These are phyloP conservation scores for Penicillium sumatraense DNA, from an alignment of 2,329 filamentous ascomycete genomes.

Conservation along the genomic window DNA sequence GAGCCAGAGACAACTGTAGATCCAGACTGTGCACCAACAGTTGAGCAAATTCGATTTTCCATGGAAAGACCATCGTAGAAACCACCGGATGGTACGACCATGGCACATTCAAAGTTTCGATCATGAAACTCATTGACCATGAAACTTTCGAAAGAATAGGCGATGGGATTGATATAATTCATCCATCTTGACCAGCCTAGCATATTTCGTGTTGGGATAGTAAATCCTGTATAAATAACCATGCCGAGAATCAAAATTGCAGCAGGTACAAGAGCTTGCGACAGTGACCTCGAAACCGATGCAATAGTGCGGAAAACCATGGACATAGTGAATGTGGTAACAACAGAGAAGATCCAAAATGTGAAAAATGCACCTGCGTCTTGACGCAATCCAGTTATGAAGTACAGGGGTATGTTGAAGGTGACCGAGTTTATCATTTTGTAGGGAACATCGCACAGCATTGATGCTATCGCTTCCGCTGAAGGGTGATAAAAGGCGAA, in stretches of 20 bases:
- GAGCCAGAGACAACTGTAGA: background rate
- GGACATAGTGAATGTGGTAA: constrained; percentile 72
- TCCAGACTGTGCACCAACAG: background rate
- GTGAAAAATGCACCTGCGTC: constrained; percentile 81
- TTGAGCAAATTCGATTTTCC: background rate
- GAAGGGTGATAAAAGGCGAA: constrained; percentile 91
- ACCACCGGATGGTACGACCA: background rate
- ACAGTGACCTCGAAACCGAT: constrained; percentile 71
- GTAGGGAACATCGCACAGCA: constrained; percentile 84
- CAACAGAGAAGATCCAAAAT: constrained; percentile 73
- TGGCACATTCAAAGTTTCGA: background rate
- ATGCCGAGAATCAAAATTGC: constrained; percentile 53
- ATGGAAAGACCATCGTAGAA: background rate
- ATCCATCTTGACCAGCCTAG: constrained; percentile 82
- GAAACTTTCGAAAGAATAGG: constrained; percentile 75
- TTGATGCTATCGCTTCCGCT: constrained; percentile 83
- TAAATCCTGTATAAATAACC: constrained; percentile 57
- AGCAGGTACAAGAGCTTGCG: constrained; percentile 61
- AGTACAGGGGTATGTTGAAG: constrained; percentile 84
- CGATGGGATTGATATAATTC: constrained; percentile 77
- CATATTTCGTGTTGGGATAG: constrained; percentile 63
- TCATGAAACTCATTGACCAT: constrained; percentile 65
- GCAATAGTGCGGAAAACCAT: constrained; percentile 85
- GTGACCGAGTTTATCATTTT: constrained; percentile 74
- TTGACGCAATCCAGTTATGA: constrained; percentile 80